phyloP scores from a whole-genome alignment of 164 flowering plant genomes.

The Houttuynia cordata region DNA sequence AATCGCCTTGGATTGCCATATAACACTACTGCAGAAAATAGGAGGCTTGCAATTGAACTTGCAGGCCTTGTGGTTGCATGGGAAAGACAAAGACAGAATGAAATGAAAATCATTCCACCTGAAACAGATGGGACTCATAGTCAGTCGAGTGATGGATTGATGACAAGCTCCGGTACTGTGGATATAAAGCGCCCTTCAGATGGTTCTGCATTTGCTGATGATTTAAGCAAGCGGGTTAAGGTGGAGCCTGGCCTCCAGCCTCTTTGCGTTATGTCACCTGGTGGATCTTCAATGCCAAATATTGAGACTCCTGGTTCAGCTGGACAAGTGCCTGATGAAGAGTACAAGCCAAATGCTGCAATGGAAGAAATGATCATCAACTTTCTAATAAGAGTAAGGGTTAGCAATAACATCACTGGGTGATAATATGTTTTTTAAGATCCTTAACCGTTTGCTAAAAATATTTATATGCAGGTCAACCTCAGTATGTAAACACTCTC shows the following conservation, averaged over 20 bases:
- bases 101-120: conserved; percentile 45
- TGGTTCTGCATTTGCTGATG: conserved; percentile 66
- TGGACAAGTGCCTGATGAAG: conserved; percentile 79
- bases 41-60: conserved; percentile 98
- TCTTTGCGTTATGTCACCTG: conserved; percentile 87
- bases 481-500: too few species aligned
- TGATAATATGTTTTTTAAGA: not conserved
- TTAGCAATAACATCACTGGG: not conserved
- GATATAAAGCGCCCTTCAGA: conserved; percentile 60
- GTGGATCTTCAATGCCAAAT: conserved; percentile 83
- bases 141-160: conserved; percentile 45
- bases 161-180: conserved; percentile 24
- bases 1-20: conserved; percentile 95
- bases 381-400: conserved; percentile 83
- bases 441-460: too few species aligned
- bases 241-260: conserved; percentile 94
- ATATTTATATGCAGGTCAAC: too few species aligned
- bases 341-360: conserved; percentile 98
- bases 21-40: conserved; percentile 79
- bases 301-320: conserved; percentile 89
- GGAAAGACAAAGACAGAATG: conserved; percentile 95
- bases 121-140: conserved; percentile 33
- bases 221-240: conserved; percentile 78
- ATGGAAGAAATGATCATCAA: conserved; percentile 99
- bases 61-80: conserved; percentile 98